Evolutionary conservation across 345 rosid genomes (phyloP), one percentile per base, ranked within the genome.

Genomic region (Cardiospermum halicacabum): DNA sequence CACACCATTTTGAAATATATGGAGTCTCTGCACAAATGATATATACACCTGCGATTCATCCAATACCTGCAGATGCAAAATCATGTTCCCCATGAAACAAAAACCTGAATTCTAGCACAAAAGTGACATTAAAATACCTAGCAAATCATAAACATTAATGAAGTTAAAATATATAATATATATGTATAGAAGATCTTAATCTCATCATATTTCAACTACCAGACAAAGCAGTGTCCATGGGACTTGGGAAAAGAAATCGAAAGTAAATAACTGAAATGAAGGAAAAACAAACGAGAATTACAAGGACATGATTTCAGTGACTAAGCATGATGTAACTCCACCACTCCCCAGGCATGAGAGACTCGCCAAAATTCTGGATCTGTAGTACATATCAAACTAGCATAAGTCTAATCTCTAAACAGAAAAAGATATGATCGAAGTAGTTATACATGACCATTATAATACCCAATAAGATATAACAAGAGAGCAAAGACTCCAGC

Each of bases 321-420:
- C 58, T 36, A n/a, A 51, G 58, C 58, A 51, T 13, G 34, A 64
- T 47, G 48, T 34, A 51, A 50, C 48, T 64, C 58, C 67, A 34
- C 48, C 12, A 10, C 37, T 16, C n/a, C 39, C 40, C 67, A 50
- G 67, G 30, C 34, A 27, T 50, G 6, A 31, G 51, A 51, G 55
- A 58, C 21, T 62, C 56, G 68, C 77, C 70, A 63, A 60, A 51
- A 61, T 11, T 70, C 68, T 68, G 56, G 21, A 62, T 73, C 77
- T 72, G 80, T 63, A 57, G 63, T 65, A 56, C 34, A 53, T 65
- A 60, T 64, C 65, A 58, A 51, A 43, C 31, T 36, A 59, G 25
- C 36, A 68, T 76, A 74, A 65, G 70, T 76, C 40, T 64, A 64
- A 49, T 16, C 31, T 76, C 40, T 64, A 64, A 49, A 21, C 31